These are phyloP conservation scores for Globisporangium sylvaticum DNA, from an alignment of 352 stramenopile species.

Conservation along the genomic window DNA sequence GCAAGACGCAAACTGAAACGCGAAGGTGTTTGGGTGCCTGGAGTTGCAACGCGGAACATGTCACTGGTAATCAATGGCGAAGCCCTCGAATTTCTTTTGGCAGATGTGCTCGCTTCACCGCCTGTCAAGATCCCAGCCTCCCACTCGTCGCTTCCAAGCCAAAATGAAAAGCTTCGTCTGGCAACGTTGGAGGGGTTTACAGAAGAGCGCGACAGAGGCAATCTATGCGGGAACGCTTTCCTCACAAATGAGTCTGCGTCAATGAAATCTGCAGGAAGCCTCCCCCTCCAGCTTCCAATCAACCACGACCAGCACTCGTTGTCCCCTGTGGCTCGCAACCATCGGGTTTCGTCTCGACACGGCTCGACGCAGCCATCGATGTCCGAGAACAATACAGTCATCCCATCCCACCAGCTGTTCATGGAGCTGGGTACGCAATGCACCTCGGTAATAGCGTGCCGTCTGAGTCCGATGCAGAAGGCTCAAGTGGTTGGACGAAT, in stretches of 20 bases:
- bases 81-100: constrained; percentile 66
- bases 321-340: constrained; percentile 3
- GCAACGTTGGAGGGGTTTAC: constrained; percentile 24
- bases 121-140: constrained; percentile 2
- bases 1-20: constrained; percentile 68
- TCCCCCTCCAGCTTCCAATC: constrained; percentile 26
- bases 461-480: constrained; percentile 91
- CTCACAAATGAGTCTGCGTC: constrained; percentile 37
- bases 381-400: constrained; percentile 16
- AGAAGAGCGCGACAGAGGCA: constrained; percentile 20
- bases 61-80: constrained; percentile 84
- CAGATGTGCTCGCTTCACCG: constrained; percentile 25
- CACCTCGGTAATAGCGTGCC: constrained; percentile 82
- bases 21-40: constrained; percentile 75
- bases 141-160: constrained; percentile 1
- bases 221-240: constrained; percentile 12
- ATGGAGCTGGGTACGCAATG: constrained; percentile 86
- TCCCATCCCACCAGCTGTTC: constrained; percentile 59
- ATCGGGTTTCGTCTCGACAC: constrained; percentile 30
- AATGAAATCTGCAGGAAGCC: constrained; percentile 43
- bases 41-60: constrained; percentile 64
- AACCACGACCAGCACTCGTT: constrained; percentile 13
- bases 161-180: constrained; percentile 11
- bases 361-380: constrained; percentile 35
- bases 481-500: constrained; percentile 94